phyloP scores from a whole-genome alignment of 495 filamentous ascomycete genomes.

The Penicillium manginii region DNA sequence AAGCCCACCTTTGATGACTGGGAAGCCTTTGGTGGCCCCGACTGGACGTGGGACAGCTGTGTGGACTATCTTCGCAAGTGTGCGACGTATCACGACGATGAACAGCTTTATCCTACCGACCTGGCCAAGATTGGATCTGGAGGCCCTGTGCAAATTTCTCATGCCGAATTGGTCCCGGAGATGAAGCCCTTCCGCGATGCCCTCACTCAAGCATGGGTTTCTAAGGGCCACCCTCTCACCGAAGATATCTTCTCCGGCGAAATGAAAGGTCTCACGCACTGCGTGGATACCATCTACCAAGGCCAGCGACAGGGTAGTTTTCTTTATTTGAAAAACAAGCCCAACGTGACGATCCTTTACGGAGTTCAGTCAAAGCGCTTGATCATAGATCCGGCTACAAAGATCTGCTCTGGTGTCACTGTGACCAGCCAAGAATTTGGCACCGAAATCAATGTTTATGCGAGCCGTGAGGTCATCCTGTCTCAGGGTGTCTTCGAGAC shows the following conservation, averaged over 20 bases:
- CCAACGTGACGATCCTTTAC: conserved; percentile 57
- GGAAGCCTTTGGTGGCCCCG: conserved; percentile 55
- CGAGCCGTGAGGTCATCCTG: conserved; percentile 48
- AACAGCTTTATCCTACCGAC: conserved; percentile 36
- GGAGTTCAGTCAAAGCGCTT: conserved; percentile 54
- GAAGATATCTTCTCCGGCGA: conserved; percentile 62
- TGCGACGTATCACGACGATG: conserved; percentile 60
- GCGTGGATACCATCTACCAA: conserved; percentile 60
- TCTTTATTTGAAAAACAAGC: conserved; percentile 56
- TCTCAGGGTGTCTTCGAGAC: conserved; percentile 49
- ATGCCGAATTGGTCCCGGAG: conserved; percentile 59
- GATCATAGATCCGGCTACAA: conserved; percentile 51
- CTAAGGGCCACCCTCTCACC: conserved; percentile 52
- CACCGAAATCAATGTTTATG: conserved; percentile 38
- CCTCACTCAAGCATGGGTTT: conserved; percentile 58
- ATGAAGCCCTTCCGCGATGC: conserved; percentile 58
- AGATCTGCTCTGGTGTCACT: conserved; percentile 40
- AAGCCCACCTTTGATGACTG: conserved; percentile 61
- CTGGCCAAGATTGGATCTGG: conserved; percentile 52
- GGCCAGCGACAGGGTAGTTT: conserved; percentile 58
- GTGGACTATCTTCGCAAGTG: conserved; percentile 58
- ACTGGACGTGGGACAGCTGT: conserved; percentile 60
- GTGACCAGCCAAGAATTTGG: conserved; percentile 47
- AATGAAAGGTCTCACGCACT: conserved; percentile 58
- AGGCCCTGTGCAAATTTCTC: conserved; percentile 59